Evolutionary conservation across 2,329 filamentous ascomycete species (phyloP).

Genomic region (Ophiostoma ips): DNA sequence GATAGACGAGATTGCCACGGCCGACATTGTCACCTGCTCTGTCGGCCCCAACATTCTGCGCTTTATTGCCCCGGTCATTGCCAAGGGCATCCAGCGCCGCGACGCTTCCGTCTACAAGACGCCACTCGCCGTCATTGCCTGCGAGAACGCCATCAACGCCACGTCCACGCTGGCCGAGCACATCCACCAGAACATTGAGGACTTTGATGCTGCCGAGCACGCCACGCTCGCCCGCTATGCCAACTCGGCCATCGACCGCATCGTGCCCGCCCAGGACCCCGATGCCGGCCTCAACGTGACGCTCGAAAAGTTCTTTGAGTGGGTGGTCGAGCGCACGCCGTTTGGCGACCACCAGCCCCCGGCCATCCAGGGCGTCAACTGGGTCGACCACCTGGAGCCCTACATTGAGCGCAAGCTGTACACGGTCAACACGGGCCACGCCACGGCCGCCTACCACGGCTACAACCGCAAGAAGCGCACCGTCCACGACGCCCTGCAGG

Average conservation of each 20-base stretch:
- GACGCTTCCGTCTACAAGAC: constrained; percentile 36
- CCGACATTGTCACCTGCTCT: constrained; percentile 88
- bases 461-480: constrained; percentile 75
- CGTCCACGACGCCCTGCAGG: constrained; percentile 77
- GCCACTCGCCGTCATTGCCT: constrained; percentile 85
- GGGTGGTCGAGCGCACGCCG: constrained; percentile 83
- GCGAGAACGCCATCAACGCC: constrained; percentile 93
- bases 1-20: constrained; percentile 70
- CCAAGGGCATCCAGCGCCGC: constrained; percentile 78
- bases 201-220: constrained; percentile 53
- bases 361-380: constrained; percentile 76
- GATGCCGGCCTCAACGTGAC: constrained; percentile 76
- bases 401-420: constrained; percentile 99
- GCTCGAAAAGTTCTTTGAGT: constrained; percentile 98
- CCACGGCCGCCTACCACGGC: constrained; percentile 90
- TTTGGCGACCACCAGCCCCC: constrained; percentile 59
- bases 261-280: constrained; percentile 79
- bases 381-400: constrained; percentile 78
- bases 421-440: constrained; percentile 97
- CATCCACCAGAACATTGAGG: constrained; percentile 65
- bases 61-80: constrained; percentile 91
- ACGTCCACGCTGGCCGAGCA: constrained; percentile 74
- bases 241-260: constrained; percentile 97
- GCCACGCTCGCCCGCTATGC: constrained; percentile 71
- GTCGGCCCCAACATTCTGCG: constrained; percentile 93